Percentiles rank a stretch among this genome's conserved stretches.
Evolutionary conservation across 179 eudicot species (phyloP).

Genomic region (Dionaea muscipula): DNA sequence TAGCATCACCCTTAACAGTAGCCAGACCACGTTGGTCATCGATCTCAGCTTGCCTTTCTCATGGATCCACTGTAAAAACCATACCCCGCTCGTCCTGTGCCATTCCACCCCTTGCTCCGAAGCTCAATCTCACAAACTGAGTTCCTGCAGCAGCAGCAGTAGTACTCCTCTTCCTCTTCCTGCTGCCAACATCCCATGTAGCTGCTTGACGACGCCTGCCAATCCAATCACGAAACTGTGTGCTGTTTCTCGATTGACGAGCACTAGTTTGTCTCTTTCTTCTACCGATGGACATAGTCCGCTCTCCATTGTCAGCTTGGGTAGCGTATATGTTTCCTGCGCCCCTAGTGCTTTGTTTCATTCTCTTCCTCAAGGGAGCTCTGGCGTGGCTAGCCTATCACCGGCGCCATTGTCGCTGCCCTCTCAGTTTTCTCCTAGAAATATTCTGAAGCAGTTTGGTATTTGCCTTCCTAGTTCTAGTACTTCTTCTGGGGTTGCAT

Average conservation of each 20-base stretch:
- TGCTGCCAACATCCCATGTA: constrained; percentile 8
- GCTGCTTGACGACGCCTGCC: constrained; percentile 13
- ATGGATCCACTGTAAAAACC: constrained; percentile 18
- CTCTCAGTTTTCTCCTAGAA: constrained; percentile 13
- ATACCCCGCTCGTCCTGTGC: constrained; percentile 9
- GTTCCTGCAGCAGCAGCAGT: constrained; percentile 1
- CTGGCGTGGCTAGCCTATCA: constrained; percentile 24
- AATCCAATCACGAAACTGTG: constrained; percentile 16
- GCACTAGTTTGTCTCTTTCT: constrained; percentile 10
- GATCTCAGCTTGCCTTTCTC: constrained; percentile 18
- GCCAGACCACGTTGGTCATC: constrained; percentile 9
- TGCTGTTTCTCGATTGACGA: constrained; percentile 13
- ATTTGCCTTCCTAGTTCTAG: constrained; percentile 18
- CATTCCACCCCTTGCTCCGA: constrained; percentile 9
- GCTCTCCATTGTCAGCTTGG: constrained; percentile 7
- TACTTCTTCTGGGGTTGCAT: constrained; percentile 25
- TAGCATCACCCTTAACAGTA: constrained; percentile 16
- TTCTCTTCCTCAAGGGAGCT: constrained; percentile 17
- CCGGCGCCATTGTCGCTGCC: constrained; percentile 18
- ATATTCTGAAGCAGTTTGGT: constrained; percentile 22
- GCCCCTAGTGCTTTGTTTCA: constrained; percentile 13
- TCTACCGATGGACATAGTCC: constrained; percentile 21
- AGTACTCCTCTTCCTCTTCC: not conserved
- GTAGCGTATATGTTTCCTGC: constrained; percentile 12
- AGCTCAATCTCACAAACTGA: constrained; percentile 7